Conservation (phyloP, 169 alveolate species). For the Eimeria brunetti region DNA sequence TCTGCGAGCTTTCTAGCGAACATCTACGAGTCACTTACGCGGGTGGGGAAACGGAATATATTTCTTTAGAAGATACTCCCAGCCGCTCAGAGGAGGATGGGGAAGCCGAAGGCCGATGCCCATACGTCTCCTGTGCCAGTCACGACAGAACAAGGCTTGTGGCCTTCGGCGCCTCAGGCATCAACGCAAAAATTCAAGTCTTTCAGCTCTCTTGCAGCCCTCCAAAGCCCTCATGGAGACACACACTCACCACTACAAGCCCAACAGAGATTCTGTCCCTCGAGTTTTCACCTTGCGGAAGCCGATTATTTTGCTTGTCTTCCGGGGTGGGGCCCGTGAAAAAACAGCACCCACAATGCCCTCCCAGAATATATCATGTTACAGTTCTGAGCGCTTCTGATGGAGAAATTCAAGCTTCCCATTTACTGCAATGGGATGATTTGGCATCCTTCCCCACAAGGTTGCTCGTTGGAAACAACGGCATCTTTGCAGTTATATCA, state of each 20-base stretch:
- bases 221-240: slow-evolving; percentile 44
- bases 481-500: background rate
- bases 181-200: slow-evolving; percentile 9
- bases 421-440: slow-evolving; percentile 53
- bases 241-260: background rate
- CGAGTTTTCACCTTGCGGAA: slow-evolving; percentile 59
- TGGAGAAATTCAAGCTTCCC: slow-evolving; percentile 14
- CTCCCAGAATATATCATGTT: background rate
- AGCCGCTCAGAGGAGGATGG: background rate
- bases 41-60: slow-evolving; percentile 20
- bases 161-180: slow-evolving; percentile 53
- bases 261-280: slow-evolving; percentile 27
- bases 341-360: background rate
- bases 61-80: background rate
- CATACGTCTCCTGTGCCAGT: slow-evolving; percentile 26
- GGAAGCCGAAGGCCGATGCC: background rate
- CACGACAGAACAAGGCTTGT: slow-evolving; percentile 12
- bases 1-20: slow-evolving; percentile 44
- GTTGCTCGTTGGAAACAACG: slow-evolving; percentile 17
- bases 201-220: slow-evolving; percentile 39
- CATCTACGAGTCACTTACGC: background rate
- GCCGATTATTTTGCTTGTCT: slow-evolving; percentile 57
- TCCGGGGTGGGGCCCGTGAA: background rate
- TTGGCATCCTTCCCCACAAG: slow-evolving; percentile 1
- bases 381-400: slow-evolving; percentile 41